Base-by-base conservation (phyloP, 1,284 basidiomycete genomes). In the Vanrija humicola region DNA sequence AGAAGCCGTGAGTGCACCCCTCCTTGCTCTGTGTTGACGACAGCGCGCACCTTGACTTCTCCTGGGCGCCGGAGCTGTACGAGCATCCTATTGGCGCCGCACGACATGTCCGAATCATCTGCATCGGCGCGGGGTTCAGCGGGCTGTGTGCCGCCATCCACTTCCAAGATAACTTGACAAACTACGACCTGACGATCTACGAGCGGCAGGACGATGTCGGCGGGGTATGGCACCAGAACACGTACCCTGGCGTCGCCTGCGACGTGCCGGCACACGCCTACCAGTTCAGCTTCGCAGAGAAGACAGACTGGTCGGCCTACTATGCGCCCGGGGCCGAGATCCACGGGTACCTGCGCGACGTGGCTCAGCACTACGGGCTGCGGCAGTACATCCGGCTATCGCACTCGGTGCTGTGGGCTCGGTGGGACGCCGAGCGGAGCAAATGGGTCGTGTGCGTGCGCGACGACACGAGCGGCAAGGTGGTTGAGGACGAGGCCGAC, bases 221-320 rank as follows among this genome's bases (percentile, higher is more conserved):
- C 23, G 57, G 57, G n/a, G 57, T 59, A 10, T 59, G 57, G 68
- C 65, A 65, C 50, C 55, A 54, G 58, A 70, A 70, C 58, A 52
- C 52, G 12, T 70, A 70, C 48, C 67, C 65, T 3, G 66, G 64
- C 10, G 60, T 55, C 15, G 45, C 59, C 9, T 67, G 67, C 47
- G 67, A 69, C 38, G 63, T 68, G n/a, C 66, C 66, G 9, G 61
- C 66, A 2, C 58, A 66, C 55, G 64, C 62, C n/a, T 68, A 67
- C 50, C 59, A 64, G 45, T 64, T 40, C 44, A 43, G 54, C 3
- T 68, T 57, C 34, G 58, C 56, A 25, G 56, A 59, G 39, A 61
- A 64, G 49, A 54, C 66, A 2, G 18, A 61, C 38, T 62, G 62
- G 66, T 46, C 61, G 16, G 56, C 60, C 42, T 64, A 55, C 60